phyloP scores from a whole-genome alignment of 176 grass and related monocot species.

The Musa itinerans region DNA sequence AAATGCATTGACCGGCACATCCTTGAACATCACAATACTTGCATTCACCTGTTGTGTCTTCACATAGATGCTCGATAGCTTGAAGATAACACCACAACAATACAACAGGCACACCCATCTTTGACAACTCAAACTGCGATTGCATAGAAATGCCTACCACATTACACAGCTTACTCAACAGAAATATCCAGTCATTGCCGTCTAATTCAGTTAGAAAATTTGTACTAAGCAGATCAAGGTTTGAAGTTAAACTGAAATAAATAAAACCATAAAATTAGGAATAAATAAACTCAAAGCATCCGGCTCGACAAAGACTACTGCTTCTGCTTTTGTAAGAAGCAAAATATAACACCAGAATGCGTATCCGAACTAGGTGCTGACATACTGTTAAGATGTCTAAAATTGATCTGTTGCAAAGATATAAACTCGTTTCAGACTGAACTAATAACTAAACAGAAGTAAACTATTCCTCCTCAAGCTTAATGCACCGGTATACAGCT shows the following conservation, averaged over 20 bases:
- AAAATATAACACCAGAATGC: neutral
- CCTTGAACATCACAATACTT: neutral
- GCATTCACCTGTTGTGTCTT: neutral
- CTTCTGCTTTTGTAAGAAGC: neutral
- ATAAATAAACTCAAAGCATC: neutral
- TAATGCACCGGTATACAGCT: conserved; percentile 65
- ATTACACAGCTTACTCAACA: neutral
- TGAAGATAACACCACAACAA: no score
- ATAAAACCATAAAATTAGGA: neutral
- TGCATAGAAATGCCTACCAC: neutral
- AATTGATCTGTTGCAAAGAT: neutral
- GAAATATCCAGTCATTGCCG: neutral
- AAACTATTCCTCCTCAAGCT: conserved; percentile 37
- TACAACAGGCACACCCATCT: neutral
- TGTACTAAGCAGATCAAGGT: neutral
- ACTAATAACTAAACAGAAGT: neutral
- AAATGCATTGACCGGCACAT: no score
- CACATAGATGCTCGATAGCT: neutral
- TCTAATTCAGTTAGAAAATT: neutral
- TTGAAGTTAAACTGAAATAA: neutral
- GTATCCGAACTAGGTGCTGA: neutral
- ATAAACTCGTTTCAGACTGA: neutral
- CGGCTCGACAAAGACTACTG: neutral
- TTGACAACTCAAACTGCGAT: neutral
- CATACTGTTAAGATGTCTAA: neutral